Base-by-base conservation (phyloP, 169 alveolate species). In the Eimeria praecox region DNA sequence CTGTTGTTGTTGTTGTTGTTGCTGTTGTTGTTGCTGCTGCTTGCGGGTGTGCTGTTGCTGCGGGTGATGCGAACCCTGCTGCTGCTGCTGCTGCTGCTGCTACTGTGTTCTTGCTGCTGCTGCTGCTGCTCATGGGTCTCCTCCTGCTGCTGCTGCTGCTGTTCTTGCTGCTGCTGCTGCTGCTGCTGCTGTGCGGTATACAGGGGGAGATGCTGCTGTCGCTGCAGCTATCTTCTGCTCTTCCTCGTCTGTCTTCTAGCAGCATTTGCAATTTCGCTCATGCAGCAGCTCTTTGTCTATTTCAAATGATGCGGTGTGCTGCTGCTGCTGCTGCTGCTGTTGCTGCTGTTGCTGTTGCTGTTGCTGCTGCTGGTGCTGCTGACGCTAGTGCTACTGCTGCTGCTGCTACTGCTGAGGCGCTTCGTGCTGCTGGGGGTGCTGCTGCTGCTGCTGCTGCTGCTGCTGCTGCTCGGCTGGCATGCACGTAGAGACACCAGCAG, bases 141-240 rank as follows among this genome's bases (percentile, higher is more conserved):
- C n/a, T n/a, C n/a, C 85, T 75, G 85, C 85, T 75, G 52, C 85
- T 42, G 85, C n/a, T 75, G 85, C 52, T 75, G 44, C 52, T 66
- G n/a, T 33, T 30, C 52, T 42, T 75, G 44, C 22, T 40, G 56
- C 49, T 75, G 44, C 52, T 75, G 44, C 85, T 75, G 85, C 52
- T 52, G 59, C 59, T 52, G 59, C 59, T 75, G 52, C 0, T 1
- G 24, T 75, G 24, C 0, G 30, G 9, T 49, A 27, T 75, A 8
- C 85, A 75, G 85, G 85, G 56, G 33, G 44, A 42, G 22, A 10
- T 75, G 85, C 85, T 75, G 85, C 85, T 75, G 56, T 30, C 85
- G 8, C 85, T 49, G 85, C 85, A 75, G 30, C 52, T 75, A 49
- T 30, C 44, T 18, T 42, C 85, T 75, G 85, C 85, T 33, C 85